Evolutionary conservation across 2,329 filamentous ascomycete genomes (phyloP), one percentile per base, ranked within the genome.

Genomic region (Aspergillus felis): DNA sequence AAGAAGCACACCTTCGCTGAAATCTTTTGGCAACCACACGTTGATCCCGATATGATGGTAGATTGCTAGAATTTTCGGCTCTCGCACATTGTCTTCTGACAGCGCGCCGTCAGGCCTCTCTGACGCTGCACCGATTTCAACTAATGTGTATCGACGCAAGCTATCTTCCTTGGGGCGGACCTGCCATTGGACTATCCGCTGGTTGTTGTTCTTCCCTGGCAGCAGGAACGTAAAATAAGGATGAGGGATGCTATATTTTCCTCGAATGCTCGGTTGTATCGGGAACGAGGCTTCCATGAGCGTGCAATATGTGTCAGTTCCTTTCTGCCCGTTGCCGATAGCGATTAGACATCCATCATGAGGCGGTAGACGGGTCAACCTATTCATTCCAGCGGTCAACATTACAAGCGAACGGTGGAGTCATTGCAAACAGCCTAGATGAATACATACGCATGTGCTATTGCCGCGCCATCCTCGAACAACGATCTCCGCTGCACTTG

Each of bases 151-250:
- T 14, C 57, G 57, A 28, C 50, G 53, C 17, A 56, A 51, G 20
- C 51, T 51, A 25, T 57, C 53, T 25, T 55, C 54, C 5, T 38
- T 55, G 2, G 57, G 54, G 12, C 56, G 54, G 47, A 57, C 27
- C 24, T 59, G 57, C 57, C 57, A 59, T 44, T 57, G 51, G 6
- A 54, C 41, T 7, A 54, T 22, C 20, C 25, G 22, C 22, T 49
- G 22, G 8, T 41, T 10, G 12, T 51, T 35, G 8, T 41, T 25
- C 8, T 51, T 20, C 3, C n/a, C 48, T 8, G 46, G 46, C 1
- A 56, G 54, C 3, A 51, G 29, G 28, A 56, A 59, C 3, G 54
- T 54, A 25, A 59, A 59, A 35, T 47, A 59, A 24, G 57, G 57
- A 42, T 57, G 54, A 1, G 57, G 57, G 12, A 59, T 47, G 12